Evolutionary conservation across 1,284 basidiomycete species (phyloP).

Genomic region (Fomitopsis schrenkii): DNA sequence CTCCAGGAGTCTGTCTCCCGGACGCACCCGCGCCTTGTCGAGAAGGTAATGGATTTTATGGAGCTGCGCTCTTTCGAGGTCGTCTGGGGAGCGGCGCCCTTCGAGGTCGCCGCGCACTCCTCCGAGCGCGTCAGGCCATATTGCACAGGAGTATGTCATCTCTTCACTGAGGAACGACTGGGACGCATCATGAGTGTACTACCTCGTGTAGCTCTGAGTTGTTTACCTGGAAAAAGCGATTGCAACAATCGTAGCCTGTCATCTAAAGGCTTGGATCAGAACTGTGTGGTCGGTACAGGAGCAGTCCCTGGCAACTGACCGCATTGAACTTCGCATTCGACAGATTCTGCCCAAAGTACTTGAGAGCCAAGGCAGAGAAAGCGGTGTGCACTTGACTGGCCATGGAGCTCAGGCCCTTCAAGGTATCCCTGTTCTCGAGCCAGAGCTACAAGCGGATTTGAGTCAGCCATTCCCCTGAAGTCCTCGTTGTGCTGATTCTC

Average conservation of each 20-base stretch:
- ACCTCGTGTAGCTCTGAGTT: too few relatives aligned
- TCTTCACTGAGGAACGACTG: constrained; percentile 80
- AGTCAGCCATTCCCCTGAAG: constrained; percentile 6
- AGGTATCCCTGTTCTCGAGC: constrained; percentile 75
- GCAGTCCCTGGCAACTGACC: neutral
- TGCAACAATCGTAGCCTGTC: constrained; percentile 88
- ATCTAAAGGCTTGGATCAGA: constrained; percentile 29
- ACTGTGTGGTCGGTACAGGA: neutral
- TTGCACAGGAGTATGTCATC: constrained; percentile 91
- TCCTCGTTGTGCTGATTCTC: constrained; percentile 24
- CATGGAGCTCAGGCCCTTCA: constrained; percentile 61
- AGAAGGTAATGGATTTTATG: constrained; percentile 82
- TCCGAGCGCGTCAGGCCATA: constrained; percentile 72
- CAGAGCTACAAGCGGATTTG: constrained; percentile 53
- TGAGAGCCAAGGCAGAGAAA: constrained; percentile 71
- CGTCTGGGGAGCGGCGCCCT: constrained; percentile 38
- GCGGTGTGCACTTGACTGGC: constrained; percentile 63
- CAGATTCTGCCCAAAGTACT: constrained; percentile 76
- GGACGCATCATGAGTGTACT: neutral
- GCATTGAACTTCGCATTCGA: constrained; percentile 79
- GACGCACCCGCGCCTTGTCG: constrained; percentile 67
- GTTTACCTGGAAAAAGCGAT: constrained; percentile 68
- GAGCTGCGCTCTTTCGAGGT: constrained; percentile 78
- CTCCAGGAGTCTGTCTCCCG: constrained; percentile 79
- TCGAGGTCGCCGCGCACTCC: constrained; percentile 59